These are phyloP conservation scores for Ustilago tritici DNA, from an alignment of 1,284 basidiomycete species.

Conservation along the genomic window DNA sequence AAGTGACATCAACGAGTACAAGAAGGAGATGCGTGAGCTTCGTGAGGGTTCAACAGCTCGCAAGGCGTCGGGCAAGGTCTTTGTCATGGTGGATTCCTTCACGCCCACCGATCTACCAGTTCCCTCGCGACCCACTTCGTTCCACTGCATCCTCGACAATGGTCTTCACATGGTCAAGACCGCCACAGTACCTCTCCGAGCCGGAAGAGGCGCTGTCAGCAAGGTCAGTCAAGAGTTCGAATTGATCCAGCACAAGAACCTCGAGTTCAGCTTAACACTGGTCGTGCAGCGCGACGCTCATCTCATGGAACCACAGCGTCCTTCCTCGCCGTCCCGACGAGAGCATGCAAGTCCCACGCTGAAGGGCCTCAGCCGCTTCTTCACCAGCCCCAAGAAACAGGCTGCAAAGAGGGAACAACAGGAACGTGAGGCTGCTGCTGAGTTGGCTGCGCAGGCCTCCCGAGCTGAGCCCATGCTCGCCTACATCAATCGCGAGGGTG, in stretches of 20 bases:
- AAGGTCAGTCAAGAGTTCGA: slow-evolving; percentile 93
- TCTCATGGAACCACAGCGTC: slow-evolving; percentile 48
- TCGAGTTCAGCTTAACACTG: slow-evolving; percentile 67
- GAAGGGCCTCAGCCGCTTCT: slow-evolving; percentile 59
- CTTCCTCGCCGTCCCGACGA: slow-evolving; percentile 40
- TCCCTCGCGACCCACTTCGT: slow-evolving; percentile 75
- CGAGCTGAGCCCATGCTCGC: slow-evolving; percentile 58
- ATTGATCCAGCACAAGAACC: slow-evolving; percentile 67
- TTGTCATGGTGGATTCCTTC: slow-evolving; percentile 76
- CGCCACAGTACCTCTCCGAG: slow-evolving; percentile 78
- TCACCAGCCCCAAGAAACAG: slow-evolving; percentile 63
- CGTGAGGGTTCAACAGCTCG: slow-evolving; percentile 80
- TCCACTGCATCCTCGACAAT: slow-evolving; percentile 94
- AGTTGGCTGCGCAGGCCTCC: slow-evolving; percentile 37
- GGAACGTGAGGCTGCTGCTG: slow-evolving; percentile 41
- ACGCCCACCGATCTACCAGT: slow-evolving; percentile 60
- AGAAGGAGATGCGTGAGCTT: slow-evolving; percentile 85
- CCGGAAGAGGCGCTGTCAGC: slow-evolving; percentile 73
- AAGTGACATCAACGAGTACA: slow-evolving; percentile 95
- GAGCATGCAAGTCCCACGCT: slow-evolving; percentile 55
- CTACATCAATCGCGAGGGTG: slow-evolving; percentile 63
- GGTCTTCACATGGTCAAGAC: slow-evolving; percentile 96
- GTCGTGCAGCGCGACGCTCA: slow-evolving; percentile 63
- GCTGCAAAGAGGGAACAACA: slow-evolving; percentile 55
- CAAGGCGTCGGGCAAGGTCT: slow-evolving; percentile 89